These are phyloP conservation scores for Pistacia vera DNA, from an alignment of 345 rosid genomes.

Conservation along the genomic window DNA sequence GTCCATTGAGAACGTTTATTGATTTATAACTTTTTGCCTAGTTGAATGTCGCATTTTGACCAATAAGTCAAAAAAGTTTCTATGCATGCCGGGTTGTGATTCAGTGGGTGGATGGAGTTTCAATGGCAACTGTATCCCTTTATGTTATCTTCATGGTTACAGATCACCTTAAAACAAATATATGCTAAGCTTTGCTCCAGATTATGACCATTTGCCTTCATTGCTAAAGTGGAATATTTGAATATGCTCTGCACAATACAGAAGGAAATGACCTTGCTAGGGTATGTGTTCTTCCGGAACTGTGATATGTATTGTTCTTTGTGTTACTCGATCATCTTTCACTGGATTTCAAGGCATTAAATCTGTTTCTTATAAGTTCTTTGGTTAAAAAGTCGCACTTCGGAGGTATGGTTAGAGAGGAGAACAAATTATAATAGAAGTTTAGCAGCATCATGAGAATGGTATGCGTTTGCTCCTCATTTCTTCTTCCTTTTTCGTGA, in stretches of 20 bases:
- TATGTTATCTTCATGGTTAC: slow-evolving; percentile 25
- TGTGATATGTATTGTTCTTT: background rate
- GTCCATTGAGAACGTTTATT: no score
- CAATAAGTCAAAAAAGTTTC: background rate
- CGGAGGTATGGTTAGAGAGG: slow-evolving; percentile 99
- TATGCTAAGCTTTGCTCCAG: slow-evolving; percentile 93
- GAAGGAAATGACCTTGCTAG: background rate
- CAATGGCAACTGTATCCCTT: slow-evolving; percentile 18
- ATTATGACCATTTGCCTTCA: slow-evolving; percentile 89
- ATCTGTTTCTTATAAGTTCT: slow-evolving; percentile 59
- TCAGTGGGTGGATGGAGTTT: slow-evolving; percentile 2
- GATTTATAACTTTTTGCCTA: no score
- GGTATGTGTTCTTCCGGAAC: background rate
- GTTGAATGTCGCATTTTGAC: background rate
- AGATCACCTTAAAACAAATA: slow-evolving; percentile 85
- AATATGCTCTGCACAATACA: slow-evolving; percentile 36
- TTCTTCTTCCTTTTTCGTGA: background rate
- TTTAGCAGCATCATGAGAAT: slow-evolving; percentile 99
- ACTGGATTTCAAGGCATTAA: slow-evolving; percentile 9
- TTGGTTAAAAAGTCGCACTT: slow-evolving; percentile 97
- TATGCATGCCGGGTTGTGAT: background rate
- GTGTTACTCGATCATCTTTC: slow-evolving; percentile 8
- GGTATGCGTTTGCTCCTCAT: slow-evolving; percentile 53
- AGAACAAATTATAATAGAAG: slow-evolving; percentile 98
- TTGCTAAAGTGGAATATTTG: slow-evolving; percentile 92